Evolutionary conservation across 1,284 basidiomycete genomes (phyloP), one percentile per base, ranked within the genome.

Genomic region (Grifola frondosa): DNA sequence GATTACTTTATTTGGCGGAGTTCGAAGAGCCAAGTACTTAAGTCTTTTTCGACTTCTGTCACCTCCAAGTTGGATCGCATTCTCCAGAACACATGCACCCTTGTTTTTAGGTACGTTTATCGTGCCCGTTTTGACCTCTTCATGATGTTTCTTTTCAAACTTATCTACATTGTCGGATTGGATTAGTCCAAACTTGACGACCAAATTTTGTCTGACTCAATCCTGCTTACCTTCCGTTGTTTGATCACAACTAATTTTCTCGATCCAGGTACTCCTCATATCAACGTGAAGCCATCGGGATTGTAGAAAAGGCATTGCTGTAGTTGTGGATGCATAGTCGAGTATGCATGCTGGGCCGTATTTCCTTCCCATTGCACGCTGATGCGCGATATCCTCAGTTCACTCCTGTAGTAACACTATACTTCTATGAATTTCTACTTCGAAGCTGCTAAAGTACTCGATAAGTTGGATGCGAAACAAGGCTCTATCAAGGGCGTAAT

Each of bases 361-460:
- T 46, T 22, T 37, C 29, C 28, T 11, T 37, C 26, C 17, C 42
- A 31, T 22, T n/a, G n/a, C n/a, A n/a, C n/a, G n/a, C n/a, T n/a
- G n/a, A n/a, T n/a, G n/a, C n/a, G n/a, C n/a, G n/a, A n/a, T n/a
- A n/a, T n/a, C n/a, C n/a, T n/a, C n/a, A n/a, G n/a, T n/a, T n/a
- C n/a, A n/a, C n/a, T n/a, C n/a, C 32, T 53, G 54, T 54, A 51
- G 40, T 58, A 56, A 51, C 49, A 57, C 54, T 68, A 69, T 65
- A 68, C 30, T 24, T 61, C 63, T 66, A 95, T 95, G 91, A 93
- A 94, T 72, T 92, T 95, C 68, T 96, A 95, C 73, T 91, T 91
- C 69, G 84, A 88, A 61, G 89, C 90, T 50, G 86, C 86, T 48
- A 76, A 81, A 56, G 78, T 84, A 5, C 74, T 97, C 57, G 91